Conservation (phyloP, 495 filamentous ascomycete species). For the Penicillium ucsense region DNA sequence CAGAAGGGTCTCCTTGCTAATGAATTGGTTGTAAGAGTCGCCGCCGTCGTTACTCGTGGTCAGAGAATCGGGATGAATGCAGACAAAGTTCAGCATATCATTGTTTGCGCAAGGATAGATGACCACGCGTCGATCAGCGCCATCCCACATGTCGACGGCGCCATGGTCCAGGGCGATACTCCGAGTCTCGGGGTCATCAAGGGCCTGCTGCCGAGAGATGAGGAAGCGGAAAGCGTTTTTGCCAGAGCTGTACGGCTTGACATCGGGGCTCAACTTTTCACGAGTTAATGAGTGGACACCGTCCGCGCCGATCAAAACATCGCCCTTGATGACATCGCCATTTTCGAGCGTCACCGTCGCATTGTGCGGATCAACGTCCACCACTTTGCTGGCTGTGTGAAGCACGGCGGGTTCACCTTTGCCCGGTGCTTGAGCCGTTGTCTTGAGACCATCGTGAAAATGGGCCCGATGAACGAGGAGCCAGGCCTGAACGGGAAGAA, state of each 20-base stretch:
- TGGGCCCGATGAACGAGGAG: slow-evolving; percentile 41
- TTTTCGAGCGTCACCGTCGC: slow-evolving; percentile 29
- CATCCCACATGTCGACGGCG: slow-evolving; percentile 41
- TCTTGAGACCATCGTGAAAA: slow-evolving; percentile 39
- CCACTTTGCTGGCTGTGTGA: slow-evolving; percentile 33
- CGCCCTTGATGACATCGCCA: slow-evolving; percentile 26
- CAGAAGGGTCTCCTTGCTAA: slow-evolving; percentile 35
- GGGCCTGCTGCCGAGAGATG: slow-evolving; percentile 32
- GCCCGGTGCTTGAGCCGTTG: slow-evolving; percentile 27
- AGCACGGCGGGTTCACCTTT: slow-evolving; percentile 32
- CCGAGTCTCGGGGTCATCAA: slow-evolving; percentile 37
- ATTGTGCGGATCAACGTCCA: slow-evolving; percentile 31
- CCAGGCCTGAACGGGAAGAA: slow-evolving; percentile 27
- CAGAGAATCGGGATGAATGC: slow-evolving; percentile 43
- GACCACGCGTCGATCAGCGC: slow-evolving; percentile 41
- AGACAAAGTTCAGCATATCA: slow-evolving; percentile 49
- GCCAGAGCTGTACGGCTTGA: slow-evolving; percentile 37
- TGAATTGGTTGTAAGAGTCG: slow-evolving; percentile 39
- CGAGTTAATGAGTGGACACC: slow-evolving; percentile 35
- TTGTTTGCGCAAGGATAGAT: slow-evolving; percentile 51
- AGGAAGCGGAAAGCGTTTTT: slow-evolving; percentile 56
- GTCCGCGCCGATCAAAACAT: slow-evolving; percentile 40
- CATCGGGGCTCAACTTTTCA: slow-evolving; percentile 27
- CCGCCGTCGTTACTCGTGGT: slow-evolving; percentile 18
- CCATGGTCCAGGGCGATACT: slow-evolving; percentile 28